phyloP scores from a whole-genome alignment of 176 grass and related monocot species.

The Urochloa ruziziensis region DNA sequence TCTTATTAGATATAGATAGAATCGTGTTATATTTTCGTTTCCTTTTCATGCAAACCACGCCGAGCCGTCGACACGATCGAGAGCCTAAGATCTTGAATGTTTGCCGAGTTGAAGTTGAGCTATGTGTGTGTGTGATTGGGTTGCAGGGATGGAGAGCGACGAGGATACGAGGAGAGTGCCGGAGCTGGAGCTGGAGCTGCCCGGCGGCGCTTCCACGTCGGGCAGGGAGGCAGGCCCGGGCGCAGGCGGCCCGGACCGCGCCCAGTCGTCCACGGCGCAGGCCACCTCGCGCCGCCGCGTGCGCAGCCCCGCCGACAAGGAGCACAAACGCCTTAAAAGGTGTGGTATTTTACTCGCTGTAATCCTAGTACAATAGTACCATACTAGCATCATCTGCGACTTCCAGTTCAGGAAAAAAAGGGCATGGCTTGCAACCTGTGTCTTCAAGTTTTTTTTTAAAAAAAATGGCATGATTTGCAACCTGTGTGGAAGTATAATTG shows the following conservation, averaged over 20 bases:
- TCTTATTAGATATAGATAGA: background rate
- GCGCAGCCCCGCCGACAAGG: constrained; percentile 76
- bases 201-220: constrained; percentile 51
- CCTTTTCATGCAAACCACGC: background rate
- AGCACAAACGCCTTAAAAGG: constrained; percentile 96
- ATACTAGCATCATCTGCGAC: background rate
- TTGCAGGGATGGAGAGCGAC: constrained; percentile 76
- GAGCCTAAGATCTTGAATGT: background rate
- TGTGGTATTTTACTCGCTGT: background rate
- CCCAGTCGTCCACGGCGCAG: constrained; percentile 49
- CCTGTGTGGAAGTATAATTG: background rate
- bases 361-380: background rate
- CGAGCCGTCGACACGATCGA: background rate
- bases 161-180: constrained; percentile 74
- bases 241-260: constrained; percentile 38
- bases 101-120: background rate
- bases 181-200: constrained; percentile 56
- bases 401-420: background rate
- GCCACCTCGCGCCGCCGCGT: constrained; percentile 43
- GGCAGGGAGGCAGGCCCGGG: constrained; percentile 25
- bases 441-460: background rate
- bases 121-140: background rate
- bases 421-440: too few species aligned
- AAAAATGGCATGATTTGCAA: background rate
- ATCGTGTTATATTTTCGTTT: background rate